A percentile compares a stretch with the other conserved stretches of the same genome.
These are phyloP conservation scores for Groenewaldozyma tartarivorans DNA, from an alignment of 805 yeast species.

Conservation along the genomic window DNA sequence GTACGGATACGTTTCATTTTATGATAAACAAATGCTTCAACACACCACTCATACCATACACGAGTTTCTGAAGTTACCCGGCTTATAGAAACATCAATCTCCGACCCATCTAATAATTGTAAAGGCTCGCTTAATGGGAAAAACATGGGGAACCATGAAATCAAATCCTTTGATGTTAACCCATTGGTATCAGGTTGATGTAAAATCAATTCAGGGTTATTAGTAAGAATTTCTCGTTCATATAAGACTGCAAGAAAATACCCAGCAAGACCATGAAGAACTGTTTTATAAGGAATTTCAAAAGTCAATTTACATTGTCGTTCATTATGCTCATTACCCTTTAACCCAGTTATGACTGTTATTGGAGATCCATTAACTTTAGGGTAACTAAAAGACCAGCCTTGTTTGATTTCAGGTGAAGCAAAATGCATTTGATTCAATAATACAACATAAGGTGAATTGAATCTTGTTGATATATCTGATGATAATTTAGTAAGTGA, in stretches of 20 bases:
- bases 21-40: slow-evolving; percentile 37
- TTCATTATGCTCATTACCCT: slow-evolving; percentile 15
- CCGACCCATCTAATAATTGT: slow-evolving; percentile 43
- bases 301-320: slow-evolving; percentile 31
- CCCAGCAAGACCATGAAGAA: slow-evolving; percentile 68
- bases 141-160: slow-evolving; percentile 62
- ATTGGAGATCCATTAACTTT: not conserved
- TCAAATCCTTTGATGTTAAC: slow-evolving; percentile 33
- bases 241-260: slow-evolving; percentile 64
- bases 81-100: slow-evolving; percentile 42
- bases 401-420: slow-evolving; percentile 35
- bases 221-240: slow-evolving; percentile 46
- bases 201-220: slow-evolving; percentile 27
- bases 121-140: slow-evolving; percentile 53
- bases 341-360: too few relatives aligned
- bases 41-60: slow-evolving; percentile 64
- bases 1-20: slow-evolving; percentile 9
- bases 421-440: slow-evolving; percentile 34
- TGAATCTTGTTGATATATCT: slow-evolving; percentile 8
- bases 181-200: slow-evolving; percentile 22
- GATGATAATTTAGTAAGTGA: not conserved
- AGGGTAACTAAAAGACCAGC: slow-evolving; percentile 61
- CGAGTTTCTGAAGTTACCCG: slow-evolving; percentile 33
- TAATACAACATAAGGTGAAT: slow-evolving; percentile 38
- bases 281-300: slow-evolving; percentile 39